Conservation (phyloP, 2,329 filamentous ascomycete genomes). For the Colletotrichum horii region DNA sequence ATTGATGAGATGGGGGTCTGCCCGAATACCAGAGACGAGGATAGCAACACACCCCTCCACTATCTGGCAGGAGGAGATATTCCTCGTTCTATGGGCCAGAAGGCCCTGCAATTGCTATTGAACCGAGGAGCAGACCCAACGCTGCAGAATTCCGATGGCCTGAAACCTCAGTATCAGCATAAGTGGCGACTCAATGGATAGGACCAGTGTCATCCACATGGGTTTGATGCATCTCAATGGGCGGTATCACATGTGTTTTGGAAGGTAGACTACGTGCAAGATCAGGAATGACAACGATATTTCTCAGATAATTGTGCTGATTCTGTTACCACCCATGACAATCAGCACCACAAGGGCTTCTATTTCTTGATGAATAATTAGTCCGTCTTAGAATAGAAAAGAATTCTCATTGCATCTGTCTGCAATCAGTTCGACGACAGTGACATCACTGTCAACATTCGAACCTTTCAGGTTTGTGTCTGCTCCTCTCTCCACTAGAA, state of each 20-base stretch:
- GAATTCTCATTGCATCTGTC: too few relatives aligned
- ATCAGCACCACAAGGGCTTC: too few relatives aligned
- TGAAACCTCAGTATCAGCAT: background rate
- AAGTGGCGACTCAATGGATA: background rate
- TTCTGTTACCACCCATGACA: rapidly evolving
- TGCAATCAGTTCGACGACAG: too few relatives aligned
- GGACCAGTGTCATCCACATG: rapidly evolving
- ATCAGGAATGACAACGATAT: rapidly evolving
- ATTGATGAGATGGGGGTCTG: background rate
- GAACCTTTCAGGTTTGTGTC: background rate
- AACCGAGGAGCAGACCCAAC: background rate
- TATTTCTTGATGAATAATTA: too few relatives aligned
- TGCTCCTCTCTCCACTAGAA: background rate
- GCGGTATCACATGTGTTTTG: background rate
- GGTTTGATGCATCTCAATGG: rapidly evolving
- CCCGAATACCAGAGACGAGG: background rate
- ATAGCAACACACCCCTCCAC: background rate
- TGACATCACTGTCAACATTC: too few relatives aligned
- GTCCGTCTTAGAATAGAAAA: too few relatives aligned
- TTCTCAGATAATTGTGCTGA: too few relatives aligned
- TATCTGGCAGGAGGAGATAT: background rate
- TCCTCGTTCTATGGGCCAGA: background rate
- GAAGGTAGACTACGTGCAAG: too few relatives aligned
- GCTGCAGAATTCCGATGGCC: background rate
- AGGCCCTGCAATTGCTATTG: background rate